phyloP scores from a whole-genome alignment of 139 green algal species.

The Coccomyxa sp. region DNA sequence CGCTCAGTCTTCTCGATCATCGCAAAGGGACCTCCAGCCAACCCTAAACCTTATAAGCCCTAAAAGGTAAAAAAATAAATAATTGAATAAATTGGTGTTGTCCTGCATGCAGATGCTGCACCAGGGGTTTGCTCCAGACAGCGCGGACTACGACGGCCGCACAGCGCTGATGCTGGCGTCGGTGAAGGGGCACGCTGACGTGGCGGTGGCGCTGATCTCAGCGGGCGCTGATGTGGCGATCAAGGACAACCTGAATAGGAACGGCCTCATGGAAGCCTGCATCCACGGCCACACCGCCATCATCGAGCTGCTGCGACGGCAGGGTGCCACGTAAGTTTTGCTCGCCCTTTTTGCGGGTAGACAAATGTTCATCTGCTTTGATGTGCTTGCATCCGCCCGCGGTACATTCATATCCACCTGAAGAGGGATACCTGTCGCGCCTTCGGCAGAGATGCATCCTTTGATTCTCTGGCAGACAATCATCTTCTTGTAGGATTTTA shows the following conservation, averaged over 20 bases:
- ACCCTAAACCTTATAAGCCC: too few species aligned
- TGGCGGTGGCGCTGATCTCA: constrained; percentile 41
- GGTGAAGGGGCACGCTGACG: constrained; percentile 37
- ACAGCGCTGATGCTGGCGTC: constrained; percentile 53
- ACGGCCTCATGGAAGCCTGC: constrained; percentile 45
- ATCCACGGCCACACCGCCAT: constrained; percentile 30
- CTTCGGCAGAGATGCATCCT: background rate
- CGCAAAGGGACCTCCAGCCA: too few species aligned
- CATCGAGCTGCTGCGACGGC: constrained; percentile 10
- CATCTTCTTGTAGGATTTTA: background rate
- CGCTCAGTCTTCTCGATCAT: too few species aligned
- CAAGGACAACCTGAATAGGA: constrained; percentile 33
- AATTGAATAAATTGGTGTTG: too few species aligned
- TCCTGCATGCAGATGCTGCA: constrained; percentile 37
- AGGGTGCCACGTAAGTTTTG: constrained; percentile 13
- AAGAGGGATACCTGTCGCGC: background rate
- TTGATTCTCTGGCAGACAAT: background rate
- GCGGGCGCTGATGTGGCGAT: constrained; percentile 15
- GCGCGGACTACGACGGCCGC: constrained; percentile 45
- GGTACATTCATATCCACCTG: background rate
- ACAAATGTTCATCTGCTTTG: background rate
- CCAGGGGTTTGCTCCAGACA: constrained; percentile 45
- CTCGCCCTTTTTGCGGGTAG: background rate
- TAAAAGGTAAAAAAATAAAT: too few species aligned
- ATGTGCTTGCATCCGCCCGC: background rate